phyloP scores from a whole-genome alignment of 768 basidiomycete genomes.

The Lactarius hengduanensis region DNA sequence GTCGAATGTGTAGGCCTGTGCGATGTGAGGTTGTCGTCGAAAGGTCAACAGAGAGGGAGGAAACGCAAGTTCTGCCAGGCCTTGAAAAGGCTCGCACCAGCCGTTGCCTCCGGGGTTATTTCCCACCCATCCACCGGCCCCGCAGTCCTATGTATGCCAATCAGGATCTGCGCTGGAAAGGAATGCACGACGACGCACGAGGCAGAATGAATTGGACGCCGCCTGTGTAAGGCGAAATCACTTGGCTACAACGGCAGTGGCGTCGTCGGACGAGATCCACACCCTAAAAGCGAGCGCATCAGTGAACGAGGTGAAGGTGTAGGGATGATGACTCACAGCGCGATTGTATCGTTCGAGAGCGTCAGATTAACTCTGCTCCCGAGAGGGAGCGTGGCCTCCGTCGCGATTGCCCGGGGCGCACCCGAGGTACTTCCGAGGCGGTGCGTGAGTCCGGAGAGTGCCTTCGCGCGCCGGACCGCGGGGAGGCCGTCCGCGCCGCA shows the following conservation, averaged over 20 bases:
- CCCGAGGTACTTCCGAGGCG: slow-evolving; percentile 17
- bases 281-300: slow-evolving; percentile 42
- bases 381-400: slow-evolving; percentile 38
- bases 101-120: slow-evolving; percentile 46
- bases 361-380: slow-evolving; percentile 33
- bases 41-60: background rate
- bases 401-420: slow-evolving; percentile 32
- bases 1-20: slow-evolving; percentile 67
- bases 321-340: background rate
- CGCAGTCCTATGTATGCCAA: slow-evolving; percentile 51
- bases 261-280: slow-evolving; percentile 69
- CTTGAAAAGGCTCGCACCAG: slow-evolving; percentile 70
- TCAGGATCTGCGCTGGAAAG: background rate
- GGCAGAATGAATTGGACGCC: slow-evolving; percentile 75
- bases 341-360: slow-evolving; percentile 17
- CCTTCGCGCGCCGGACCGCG: slow-evolving; percentile 41
- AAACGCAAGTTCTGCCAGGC: slow-evolving; percentile 47
- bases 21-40: slow-evolving; percentile 12
- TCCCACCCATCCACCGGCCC: slow-evolving; percentile 70
- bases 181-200: slow-evolving; percentile 38
- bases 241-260: slow-evolving; percentile 54
- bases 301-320: background rate
- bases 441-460: slow-evolving; percentile 45
- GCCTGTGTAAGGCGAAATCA: slow-evolving; percentile 65
- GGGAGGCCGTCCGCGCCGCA: slow-evolving; percentile 50